Base-by-base conservation (phyloP, 345 rosid genomes). In the Ricinus communis region DNA sequence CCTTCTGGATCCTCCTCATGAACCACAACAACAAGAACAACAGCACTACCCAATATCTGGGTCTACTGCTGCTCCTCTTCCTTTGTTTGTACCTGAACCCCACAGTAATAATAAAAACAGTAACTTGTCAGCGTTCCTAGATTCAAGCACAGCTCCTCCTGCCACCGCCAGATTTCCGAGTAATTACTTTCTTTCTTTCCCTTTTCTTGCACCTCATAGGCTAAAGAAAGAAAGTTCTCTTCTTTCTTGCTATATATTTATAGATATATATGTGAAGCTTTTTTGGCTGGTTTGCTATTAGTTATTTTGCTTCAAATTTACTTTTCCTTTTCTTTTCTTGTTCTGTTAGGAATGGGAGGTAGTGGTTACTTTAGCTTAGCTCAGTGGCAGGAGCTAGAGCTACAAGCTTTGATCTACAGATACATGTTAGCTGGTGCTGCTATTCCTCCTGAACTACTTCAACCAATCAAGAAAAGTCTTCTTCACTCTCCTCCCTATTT, bases 351-450 rank as follows among this genome's bases (percentile, higher is more conserved):
- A 80, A 85, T 88, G 90, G 89, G 90, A 22, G 59, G 59, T 4
- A 13, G 59, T 18, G 63, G 71, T 62, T 85, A 72, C 78, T 95
- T 95, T 62, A 93, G 97, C 84, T 84, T 79, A 87, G 76, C 82
- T 58, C 99, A 93, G 75, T 83, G 93, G 96, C 98, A 95, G 76
- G 98, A 95, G 73, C 90, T 95, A 36, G 96, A 95, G 82, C 84
- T 93, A 40, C 99, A 95, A 78, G 98, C 97, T 64, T 77, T 90
- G 90, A 95, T 95, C 78, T 95, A 88, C 67, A 88, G 97, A 51
- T 93, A 90, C 82, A 92, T 95, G 96, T 64, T 89, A 64, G 93
- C 91, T 66, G 98, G 99, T 61, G 87, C 89, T 59, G 74, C 88
- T 68, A 88, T 95, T 77, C 98, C 98, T n/a, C 81, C 85, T 45